A percentile compares a stretch with the other conserved stretches of the same genome.
phyloP scores from a whole-genome alignment of 2,329 filamentous ascomycete genomes.

The Venturia pyrina region DNA sequence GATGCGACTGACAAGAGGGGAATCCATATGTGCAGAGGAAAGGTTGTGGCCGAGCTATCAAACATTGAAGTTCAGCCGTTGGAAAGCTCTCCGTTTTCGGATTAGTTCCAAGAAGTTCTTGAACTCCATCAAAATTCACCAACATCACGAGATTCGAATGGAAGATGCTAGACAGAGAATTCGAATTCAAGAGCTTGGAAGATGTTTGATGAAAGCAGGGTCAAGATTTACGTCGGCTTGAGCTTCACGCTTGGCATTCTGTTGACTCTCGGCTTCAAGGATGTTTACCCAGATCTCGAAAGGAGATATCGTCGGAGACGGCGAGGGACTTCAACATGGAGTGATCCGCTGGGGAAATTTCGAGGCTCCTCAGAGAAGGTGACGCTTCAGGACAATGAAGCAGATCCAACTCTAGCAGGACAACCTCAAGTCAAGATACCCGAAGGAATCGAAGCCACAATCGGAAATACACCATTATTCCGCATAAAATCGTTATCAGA shows the following conservation, averaged over 20 bases:
- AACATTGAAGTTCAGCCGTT: not conserved
- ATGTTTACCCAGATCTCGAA: conserved; percentile 68
- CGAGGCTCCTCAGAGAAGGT: not conserved
- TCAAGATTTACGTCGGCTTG: conserved; percentile 51
- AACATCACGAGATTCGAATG: not conserved
- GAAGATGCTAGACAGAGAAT: not conserved
- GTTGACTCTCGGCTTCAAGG: conserved; percentile 67
- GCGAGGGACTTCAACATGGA: conserved; percentile 15
- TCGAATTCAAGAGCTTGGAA: not conserved
- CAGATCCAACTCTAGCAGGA: not conserved
- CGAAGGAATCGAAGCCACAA: conserved; percentile 79
- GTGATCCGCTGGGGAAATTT: not conserved
- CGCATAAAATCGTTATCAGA: conserved; percentile 76
- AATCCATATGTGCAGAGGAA: conserved; percentile 55
- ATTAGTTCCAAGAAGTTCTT: not conserved
- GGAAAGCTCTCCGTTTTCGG: not conserved
- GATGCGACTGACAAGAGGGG: conserved; percentile 63
- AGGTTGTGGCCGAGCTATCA: conserved; percentile 10
- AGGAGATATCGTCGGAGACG: conserved; percentile 43
- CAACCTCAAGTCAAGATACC: conserved; percentile 24
- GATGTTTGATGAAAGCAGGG: conserved; percentile 25
- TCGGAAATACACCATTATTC: conserved; percentile 87
- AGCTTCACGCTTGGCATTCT: conserved; percentile 72
- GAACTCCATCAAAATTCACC: not conserved
- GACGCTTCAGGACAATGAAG: conserved; percentile 8